Evolutionary conservation across 805 yeast genomes (phyloP).

Genomic region (Candida maltosa): DNA sequence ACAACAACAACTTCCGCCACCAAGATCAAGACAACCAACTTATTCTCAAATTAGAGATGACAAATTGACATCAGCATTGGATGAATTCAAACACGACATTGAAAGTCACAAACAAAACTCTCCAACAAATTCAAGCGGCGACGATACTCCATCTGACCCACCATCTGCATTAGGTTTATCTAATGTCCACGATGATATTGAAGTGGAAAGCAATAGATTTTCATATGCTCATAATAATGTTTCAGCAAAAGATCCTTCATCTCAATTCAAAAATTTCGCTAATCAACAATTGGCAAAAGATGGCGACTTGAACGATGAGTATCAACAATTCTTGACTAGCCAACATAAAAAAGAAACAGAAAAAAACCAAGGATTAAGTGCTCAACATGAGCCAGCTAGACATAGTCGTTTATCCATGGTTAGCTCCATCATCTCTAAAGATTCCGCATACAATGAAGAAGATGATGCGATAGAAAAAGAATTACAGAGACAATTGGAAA

Average conservation of each 20-base stretch:
- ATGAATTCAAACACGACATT: conserved; percentile 25
- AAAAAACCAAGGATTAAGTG: background rate
- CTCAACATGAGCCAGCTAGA: no score
- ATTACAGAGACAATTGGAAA: conserved; percentile 35
- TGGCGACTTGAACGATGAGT: conserved; percentile 20
- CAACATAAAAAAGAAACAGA: conserved; percentile 3
- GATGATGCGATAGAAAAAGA: conserved; percentile 35
- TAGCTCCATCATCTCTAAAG: conserved; percentile 40
- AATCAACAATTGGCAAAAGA: conserved; percentile 8
- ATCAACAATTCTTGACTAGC: conserved; percentile 22
- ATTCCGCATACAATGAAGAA: conserved; percentile 21
- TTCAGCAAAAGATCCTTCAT: conserved; percentile 6
- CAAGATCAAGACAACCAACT: background rate
- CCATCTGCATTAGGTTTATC: conserved; percentile 15
- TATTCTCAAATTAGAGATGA: conserved; percentile 4
- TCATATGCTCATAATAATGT: conserved; percentile 9
- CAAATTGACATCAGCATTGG: conserved; percentile 24
- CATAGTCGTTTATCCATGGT: conserved; percentile 38
- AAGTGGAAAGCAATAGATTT: conserved; percentile 1
- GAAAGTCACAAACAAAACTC: conserved; percentile 18
- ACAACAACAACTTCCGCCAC: background rate
- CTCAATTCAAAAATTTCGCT: conserved; percentile 16
- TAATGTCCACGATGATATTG: conserved; percentile 8
- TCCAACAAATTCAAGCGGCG: conserved; percentile 11
- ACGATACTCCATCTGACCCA: conserved; percentile 9